Evolutionary conservation across 2,329 filamentous ascomycete genomes (phyloP).

Genomic region (Colletotrichum sojae): DNA sequence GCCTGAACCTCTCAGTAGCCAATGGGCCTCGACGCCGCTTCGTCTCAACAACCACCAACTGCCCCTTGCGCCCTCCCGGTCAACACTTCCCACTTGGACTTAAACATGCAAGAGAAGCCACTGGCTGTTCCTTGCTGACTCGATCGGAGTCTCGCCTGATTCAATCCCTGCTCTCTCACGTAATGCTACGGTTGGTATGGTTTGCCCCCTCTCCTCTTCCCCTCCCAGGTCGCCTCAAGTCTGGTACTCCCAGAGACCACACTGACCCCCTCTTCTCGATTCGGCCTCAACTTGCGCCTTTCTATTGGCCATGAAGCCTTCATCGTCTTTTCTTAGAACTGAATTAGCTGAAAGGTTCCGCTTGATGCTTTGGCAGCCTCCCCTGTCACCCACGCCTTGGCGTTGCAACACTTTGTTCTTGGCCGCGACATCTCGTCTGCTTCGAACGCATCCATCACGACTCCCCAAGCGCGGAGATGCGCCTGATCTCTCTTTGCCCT

Average conservation of each 20-base stretch:
- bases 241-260: constrained; percentile 5
- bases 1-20: neutral
- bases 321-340: constrained; percentile 18
- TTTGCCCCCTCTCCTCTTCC: neutral
- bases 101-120: neutral
- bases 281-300: constrained; percentile 6
- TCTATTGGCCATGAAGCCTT: constrained; percentile 6
- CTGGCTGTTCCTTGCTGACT: constrained; percentile 21
- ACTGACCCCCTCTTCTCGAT: constrained; percentile 26
- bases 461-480: constrained; percentile 15
- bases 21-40: neutral
- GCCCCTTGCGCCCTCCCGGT: constrained; percentile 1
- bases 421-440: constrained; percentile 33
- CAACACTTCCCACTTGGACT: constrained; percentile 22
- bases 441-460: constrained; percentile 33
- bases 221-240: constrained; percentile 13
- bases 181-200: neutral
- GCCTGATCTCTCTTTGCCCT: constrained; percentile 18
- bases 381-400: constrained; percentile 26
- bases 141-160: constrained; percentile 6
- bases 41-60: neutral
- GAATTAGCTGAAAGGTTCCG: neutral
- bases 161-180: constrained; percentile 1
- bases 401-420: constrained; percentile 33
- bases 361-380: constrained; percentile 10